Evolutionary conservation across 169 alveolate genomes (phyloP), one percentile per base, ranked within the genome.

Genomic region (Plasmodium blacklocki): DNA sequence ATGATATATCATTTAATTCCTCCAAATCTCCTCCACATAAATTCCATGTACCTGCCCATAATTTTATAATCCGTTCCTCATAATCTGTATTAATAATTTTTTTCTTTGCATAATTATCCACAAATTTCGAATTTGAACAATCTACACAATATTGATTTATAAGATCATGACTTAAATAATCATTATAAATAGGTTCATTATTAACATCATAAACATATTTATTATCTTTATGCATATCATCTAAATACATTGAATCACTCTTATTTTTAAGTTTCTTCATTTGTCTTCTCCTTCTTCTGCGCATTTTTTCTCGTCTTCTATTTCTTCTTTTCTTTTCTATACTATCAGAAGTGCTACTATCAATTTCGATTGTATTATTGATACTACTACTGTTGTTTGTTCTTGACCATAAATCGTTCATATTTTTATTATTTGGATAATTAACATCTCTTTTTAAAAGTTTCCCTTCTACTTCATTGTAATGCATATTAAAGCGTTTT

Each of bases 11-110:
- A 88, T 92, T 93, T 15, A 86, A 23, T 59, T 85, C 89, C 29
- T 90, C 87, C 62, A 94, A 45, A 72, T 80, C 88, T 54, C 83
- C 73, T 12, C 95, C 96, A 52, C 92, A 88, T 71, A 94, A 88
- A 71, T 94, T 94, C 96, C 96, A 94, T 19, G 94, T 89, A 23
- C 96, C 96, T 70, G 88, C 88, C 96, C 96, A 94, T 19, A 94
- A 54, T 52, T 85, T 88, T 45, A 94, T 45, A 47, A 91, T 91
- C 56, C 68, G 52, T 15, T 74, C 88, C 21, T 88, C 92, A 88
- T 88, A 74, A 56, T 59, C 76, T 12, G 54, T 58, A 60, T 88
- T 71, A 9, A 19, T 68, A 21, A 56, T 83, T 83, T 70, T 83
- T 18, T 59, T 83, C 26, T 83, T 83, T 18, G 49, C 71, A 23